Evolutionary conservation across 371 early-diverging fungal genomes (phyloP).

Genomic region (Capniomyces stellatus): DNA sequence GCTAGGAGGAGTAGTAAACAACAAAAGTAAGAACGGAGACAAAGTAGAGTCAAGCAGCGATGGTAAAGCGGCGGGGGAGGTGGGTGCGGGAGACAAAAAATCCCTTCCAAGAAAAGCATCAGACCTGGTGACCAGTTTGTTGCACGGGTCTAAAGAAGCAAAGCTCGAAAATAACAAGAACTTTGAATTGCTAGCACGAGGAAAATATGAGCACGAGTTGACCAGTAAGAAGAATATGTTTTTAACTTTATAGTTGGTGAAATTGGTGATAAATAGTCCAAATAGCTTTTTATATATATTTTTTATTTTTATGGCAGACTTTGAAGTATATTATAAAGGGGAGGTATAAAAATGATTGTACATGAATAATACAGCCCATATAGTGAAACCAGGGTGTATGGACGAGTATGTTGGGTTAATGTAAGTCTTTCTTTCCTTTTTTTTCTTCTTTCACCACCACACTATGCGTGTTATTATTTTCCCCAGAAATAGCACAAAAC

Average conservation of each 20-base stretch:
- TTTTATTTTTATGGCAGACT: too few species aligned
- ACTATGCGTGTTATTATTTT: not conserved
- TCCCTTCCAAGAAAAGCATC: too few species aligned
- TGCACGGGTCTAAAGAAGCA: too few species aligned
- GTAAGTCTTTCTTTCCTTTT: not conserved
- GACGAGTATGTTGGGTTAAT: slow-evolving; percentile 60
- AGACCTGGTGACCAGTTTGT: too few species aligned
- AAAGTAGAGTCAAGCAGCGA: too few species aligned
- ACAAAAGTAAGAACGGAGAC: too few species aligned
- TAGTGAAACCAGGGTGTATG: slow-evolving; percentile 62
- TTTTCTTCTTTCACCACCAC: not conserved
- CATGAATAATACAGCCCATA: slow-evolving; percentile 38
- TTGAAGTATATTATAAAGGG: too few species aligned
- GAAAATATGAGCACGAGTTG: slow-evolving; percentile 79
- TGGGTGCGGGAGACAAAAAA: too few species aligned
- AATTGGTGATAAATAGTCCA: not conserved
- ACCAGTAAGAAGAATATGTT: slow-evolving; percentile 27
- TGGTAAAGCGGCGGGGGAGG: too few species aligned
- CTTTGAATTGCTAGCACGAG: slow-evolving; percentile 59
- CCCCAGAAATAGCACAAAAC: not conserved
- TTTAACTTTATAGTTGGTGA: not conserved
- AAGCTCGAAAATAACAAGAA: too few species aligned
- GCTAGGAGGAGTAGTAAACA: too few species aligned
- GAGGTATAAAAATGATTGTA: too few species aligned
- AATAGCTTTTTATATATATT: not conserved